Evolutionary conservation across 169 alveolate species (phyloP).

Genomic region (Plasmodium chabaudi): DNA sequence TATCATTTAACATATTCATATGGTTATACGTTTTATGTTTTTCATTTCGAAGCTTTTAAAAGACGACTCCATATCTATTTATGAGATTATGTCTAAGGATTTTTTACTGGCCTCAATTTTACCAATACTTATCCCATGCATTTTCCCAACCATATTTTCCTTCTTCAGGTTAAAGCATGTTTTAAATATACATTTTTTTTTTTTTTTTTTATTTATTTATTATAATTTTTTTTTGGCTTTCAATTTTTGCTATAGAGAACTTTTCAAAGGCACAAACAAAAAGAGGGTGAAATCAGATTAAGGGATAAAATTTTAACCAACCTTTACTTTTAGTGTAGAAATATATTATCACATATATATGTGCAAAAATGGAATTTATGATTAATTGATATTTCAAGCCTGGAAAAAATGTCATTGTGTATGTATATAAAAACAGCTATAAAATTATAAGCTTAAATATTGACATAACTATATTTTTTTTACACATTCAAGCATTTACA

Average conservation of each 20-base stretch:
- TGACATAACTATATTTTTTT: neutral
- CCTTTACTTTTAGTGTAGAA: too few species aligned
- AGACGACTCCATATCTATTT: constrained; percentile 59
- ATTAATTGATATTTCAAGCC: too few species aligned
- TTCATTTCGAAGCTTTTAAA: constrained; percentile 37
- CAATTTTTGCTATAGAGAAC: neutral
- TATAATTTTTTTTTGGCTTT: neutral
- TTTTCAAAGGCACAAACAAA: neutral
- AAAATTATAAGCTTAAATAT: too few species aligned
- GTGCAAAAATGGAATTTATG: too few species aligned
- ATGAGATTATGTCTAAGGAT: constrained; percentile 71
- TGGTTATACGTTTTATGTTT: neutral
- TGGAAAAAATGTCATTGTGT: too few species aligned
- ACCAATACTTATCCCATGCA: constrained; percentile 47
- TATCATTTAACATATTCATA: neutral
- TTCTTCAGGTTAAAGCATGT: constrained; percentile 27
- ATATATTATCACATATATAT: too few species aligned
- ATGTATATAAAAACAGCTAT: too few species aligned
- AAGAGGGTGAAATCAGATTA: neutral
- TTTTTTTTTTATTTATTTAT: neutral
- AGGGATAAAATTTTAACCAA: neutral
- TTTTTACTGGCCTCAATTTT: constrained; percentile 62
- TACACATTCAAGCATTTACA: neutral
- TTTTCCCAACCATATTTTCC: constrained; percentile 28
- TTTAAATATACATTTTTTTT: neutral